phyloP scores from a whole-genome alignment of 495 filamentous ascomycete species.

The Hypoxylon lienhwacheense region DNA sequence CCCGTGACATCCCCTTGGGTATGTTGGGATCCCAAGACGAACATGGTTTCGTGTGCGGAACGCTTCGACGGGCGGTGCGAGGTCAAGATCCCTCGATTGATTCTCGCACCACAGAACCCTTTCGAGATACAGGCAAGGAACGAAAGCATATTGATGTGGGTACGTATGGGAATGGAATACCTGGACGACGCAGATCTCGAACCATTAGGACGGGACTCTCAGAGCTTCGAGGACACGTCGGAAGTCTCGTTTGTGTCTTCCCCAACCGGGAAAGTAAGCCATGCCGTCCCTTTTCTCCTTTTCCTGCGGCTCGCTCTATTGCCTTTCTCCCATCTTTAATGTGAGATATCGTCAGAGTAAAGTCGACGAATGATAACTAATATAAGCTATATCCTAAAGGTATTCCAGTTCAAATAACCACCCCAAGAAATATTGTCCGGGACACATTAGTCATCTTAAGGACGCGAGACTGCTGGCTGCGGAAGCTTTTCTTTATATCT shows the following conservation, averaged over 20 bases:
- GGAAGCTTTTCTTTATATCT: too few relatives aligned
- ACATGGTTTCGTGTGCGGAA: not conserved
- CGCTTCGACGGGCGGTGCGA: constrained; percentile 19
- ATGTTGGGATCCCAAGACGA: constrained; percentile 17
- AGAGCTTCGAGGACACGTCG: constrained; percentile 11
- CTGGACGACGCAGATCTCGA: constrained; percentile 17
- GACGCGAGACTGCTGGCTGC: too few relatives aligned
- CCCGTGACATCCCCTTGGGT: not conserved
- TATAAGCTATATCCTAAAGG: not conserved
- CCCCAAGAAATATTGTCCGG: too few relatives aligned
- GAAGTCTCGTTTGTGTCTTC: constrained; percentile 17
- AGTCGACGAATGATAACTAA: too few relatives aligned
- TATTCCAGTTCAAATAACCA: constrained; percentile 46
- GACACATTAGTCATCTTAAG: too few relatives aligned
- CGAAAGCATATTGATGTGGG: constrained; percentile 6
- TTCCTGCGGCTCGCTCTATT: too few relatives aligned
- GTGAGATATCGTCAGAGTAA: too few relatives aligned
- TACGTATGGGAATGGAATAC: constrained; percentile 12
- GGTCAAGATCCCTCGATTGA: constrained; percentile 14
- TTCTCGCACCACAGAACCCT: constrained; percentile 9
- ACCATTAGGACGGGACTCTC: not conserved
- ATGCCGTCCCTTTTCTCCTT: not conserved
- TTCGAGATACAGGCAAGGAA: constrained; percentile 11
- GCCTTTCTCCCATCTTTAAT: not conserved
- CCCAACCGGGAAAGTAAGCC: constrained; percentile 7